Evolutionary conservation across 805 yeast genomes (phyloP).

Genomic region (Allodekkera sacchari): DNA sequence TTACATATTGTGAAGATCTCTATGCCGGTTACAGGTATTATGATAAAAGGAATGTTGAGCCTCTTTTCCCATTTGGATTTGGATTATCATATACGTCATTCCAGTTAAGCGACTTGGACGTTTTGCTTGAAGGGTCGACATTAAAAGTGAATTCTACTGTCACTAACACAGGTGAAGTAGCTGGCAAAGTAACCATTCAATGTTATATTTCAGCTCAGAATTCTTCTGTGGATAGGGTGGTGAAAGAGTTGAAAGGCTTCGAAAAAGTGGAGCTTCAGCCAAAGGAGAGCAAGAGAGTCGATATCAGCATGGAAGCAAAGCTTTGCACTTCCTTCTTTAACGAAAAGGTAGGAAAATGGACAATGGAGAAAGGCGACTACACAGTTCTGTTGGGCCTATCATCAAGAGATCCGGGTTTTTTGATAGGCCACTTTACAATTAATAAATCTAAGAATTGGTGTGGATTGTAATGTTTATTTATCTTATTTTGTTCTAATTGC

Average conservation of each 20-base stretch:
- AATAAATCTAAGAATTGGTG: too few relatives aligned
- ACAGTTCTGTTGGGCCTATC: too few relatives aligned
- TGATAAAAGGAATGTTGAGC: constrained; percentile 28
- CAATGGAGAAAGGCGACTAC: constrained; percentile 42
- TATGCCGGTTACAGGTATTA: constrained; percentile 37
- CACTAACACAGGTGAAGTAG: constrained; percentile 37
- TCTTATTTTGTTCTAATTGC: too few relatives aligned
- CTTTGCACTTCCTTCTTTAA: constrained; percentile 51
- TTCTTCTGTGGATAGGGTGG: constrained; percentile 32
- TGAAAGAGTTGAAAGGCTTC: constrained; percentile 54
- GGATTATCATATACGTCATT: constrained; percentile 37
- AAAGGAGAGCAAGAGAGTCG: constrained; percentile 33
- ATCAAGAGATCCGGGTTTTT: too few relatives aligned
- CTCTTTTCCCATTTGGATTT: constrained; percentile 35
- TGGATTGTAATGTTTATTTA: too few relatives aligned
- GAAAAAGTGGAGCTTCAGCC: constrained; percentile 38
- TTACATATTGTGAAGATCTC: constrained; percentile 37
- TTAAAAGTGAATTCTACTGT: constrained; percentile 36
- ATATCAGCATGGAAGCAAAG: constrained; percentile 32
- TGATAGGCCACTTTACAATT: too few relatives aligned
- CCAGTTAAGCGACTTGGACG: constrained; percentile 23
- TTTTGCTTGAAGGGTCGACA: constrained; percentile 9
- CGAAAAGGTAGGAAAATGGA: constrained; percentile 40
- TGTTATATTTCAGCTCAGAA: constrained; percentile 35
- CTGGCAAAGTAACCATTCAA: constrained; percentile 51